phyloP scores from a whole-genome alignment of 805 yeast genomes.

The Wickerhamomyces sydowiorum region DNA sequence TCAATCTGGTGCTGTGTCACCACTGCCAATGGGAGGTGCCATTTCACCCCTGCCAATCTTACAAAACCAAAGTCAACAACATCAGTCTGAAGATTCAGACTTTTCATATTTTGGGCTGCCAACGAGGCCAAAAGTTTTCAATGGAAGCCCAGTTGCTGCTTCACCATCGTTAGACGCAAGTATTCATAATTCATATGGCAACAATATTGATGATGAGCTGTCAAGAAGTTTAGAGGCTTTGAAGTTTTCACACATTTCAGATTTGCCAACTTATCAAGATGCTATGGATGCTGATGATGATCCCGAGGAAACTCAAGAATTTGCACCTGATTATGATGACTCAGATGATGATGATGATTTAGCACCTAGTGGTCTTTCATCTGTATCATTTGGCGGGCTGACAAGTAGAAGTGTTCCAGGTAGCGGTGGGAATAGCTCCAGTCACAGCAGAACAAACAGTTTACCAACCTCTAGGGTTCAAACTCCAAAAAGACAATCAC shows the following conservation, averaged over 20 bases:
- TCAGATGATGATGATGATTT: neutral
- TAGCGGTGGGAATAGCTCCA: neutral
- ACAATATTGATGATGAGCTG: slow-evolving; percentile 3
- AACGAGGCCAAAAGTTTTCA: neutral
- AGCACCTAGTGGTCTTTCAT: neutral
- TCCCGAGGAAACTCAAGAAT: slow-evolving; percentile 28
- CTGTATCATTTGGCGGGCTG: neutral
- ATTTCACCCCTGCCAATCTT: neutral
- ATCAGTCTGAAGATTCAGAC: neutral
- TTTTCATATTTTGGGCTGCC: slow-evolving; percentile 24
- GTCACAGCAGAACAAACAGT: neutral
- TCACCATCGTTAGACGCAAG: slow-evolving; percentile 28
- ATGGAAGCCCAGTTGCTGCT: slow-evolving; percentile 6
- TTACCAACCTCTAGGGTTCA: neutral
- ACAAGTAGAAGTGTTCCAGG: neutral
- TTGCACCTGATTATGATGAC: slow-evolving; percentile 55
- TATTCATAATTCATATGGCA: neutral
- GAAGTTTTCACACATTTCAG: slow-evolving; percentile 37
- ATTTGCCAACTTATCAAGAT: slow-evolving; percentile 73
- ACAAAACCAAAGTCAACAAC: neutral
- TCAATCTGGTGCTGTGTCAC: neutral
- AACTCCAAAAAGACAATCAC: neutral
- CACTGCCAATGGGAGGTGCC: neutral
- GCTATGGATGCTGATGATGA: slow-evolving; percentile 50
- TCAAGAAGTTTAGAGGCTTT: slow-evolving; percentile 12